These are phyloP conservation scores for Ustilago shanxiensis DNA, from an alignment of 1,284 basidiomycete genomes.

Conservation along the genomic window DNA sequence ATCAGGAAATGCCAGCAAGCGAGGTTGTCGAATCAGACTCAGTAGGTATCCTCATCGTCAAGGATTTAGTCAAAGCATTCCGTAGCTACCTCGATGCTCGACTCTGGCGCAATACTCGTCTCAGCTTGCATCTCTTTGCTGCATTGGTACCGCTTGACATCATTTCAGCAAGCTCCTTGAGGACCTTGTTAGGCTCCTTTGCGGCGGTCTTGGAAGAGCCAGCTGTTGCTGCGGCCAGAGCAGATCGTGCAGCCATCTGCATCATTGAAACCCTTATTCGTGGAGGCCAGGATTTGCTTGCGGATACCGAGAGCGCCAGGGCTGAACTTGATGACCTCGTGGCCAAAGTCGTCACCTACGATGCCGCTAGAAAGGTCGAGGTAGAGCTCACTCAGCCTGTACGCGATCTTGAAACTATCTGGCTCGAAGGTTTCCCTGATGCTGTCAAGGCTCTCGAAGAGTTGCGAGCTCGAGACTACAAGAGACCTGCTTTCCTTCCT, in stretches of 20 bases:
- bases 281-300: constrained; percentile 59
- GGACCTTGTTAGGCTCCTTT: constrained; percentile 82
- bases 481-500: constrained; percentile 57
- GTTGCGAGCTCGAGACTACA: constrained; percentile 47
- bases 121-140: constrained; percentile 62
- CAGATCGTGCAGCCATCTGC: constrained; percentile 85
- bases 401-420: constrained; percentile 41
- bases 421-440: constrained; percentile 63
- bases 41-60: constrained; percentile 58
- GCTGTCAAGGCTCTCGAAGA: constrained; percentile 56
- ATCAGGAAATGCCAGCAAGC: constrained; percentile 6
- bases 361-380: constrained; percentile 52
- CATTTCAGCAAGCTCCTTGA: constrained; percentile 81
- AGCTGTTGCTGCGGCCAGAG: constrained; percentile 85
- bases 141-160: constrained; percentile 75
- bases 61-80: constrained; percentile 65
- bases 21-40: constrained; percentile 21
- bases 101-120: constrained; percentile 66
- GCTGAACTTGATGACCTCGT: constrained; percentile 63
- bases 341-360: constrained; percentile 54
- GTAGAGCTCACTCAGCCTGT: constrained; percentile 55
- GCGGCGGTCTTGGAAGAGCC: constrained; percentile 88
- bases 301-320: constrained; percentile 17
- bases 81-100: constrained; percentile 63
- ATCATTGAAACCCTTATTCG: constrained; percentile 82